phyloP scores from a whole-genome alignment of 1,284 basidiomycete genomes.

The Cystobasidium pallidum region DNA sequence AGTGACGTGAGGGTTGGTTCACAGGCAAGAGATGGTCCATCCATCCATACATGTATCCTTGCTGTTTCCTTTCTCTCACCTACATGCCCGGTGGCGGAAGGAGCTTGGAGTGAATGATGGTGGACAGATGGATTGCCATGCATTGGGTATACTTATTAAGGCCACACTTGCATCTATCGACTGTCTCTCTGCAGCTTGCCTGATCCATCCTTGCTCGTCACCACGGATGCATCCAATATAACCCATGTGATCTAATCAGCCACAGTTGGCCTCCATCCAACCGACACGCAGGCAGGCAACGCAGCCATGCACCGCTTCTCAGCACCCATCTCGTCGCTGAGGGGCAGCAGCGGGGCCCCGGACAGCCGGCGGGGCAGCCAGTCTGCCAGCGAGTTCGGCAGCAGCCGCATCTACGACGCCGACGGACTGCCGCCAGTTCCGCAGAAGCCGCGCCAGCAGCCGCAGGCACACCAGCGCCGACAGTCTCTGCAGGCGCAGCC shows the following conservation, averaged over 20 bases:
- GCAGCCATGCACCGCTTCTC: constrained; percentile 22
- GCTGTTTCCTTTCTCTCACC: not conserved
- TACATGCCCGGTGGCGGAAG: not conserved
- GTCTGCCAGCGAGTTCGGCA: constrained; percentile 3
- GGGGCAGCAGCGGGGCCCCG: not conserved
- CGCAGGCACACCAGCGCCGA: not conserved
- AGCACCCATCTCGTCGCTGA: constrained; percentile 24
- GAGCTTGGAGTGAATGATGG: not conserved
- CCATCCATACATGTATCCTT: not conserved
- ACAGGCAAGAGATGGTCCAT: too few species aligned
- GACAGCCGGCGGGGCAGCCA: not conserved
- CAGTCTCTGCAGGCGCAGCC: constrained; percentile 2
- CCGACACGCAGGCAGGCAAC: not conserved
- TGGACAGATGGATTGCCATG: too few species aligned
- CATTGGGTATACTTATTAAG: not conserved
- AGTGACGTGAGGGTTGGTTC: not conserved
- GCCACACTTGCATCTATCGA: too few species aligned
- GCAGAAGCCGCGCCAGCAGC: constrained; percentile 11
- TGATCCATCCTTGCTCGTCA: too few species aligned
- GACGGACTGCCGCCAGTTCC: constrained; percentile 33
- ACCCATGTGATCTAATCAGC: not conserved
- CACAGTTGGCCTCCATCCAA: not conserved
- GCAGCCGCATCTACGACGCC: not conserved
- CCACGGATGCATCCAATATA: too few species aligned
- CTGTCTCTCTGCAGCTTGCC: too few species aligned